Percentiles rank a stretch among this genome's conserved stretches.
These are phyloP conservation scores for Pelargonium fulgidum DNA, from an alignment of 441 rosid genomes.

Conservation along the genomic window DNA sequence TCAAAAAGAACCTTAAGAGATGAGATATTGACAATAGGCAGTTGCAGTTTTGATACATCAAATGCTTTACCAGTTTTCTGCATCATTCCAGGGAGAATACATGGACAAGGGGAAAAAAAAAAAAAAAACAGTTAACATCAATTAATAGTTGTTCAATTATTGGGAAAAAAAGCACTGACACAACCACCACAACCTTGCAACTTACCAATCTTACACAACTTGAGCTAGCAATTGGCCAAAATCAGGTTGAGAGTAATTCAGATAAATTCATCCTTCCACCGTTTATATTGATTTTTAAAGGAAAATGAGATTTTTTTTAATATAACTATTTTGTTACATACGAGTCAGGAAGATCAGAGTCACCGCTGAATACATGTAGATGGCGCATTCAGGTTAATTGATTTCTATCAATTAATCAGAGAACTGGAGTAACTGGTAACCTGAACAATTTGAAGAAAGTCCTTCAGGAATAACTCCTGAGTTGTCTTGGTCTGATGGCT, in stretches of 20 bases:
- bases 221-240: not conserved
- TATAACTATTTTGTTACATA: not conserved
- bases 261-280: not conserved
- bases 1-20: constrained; percentile 81
- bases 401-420: constrained; percentile 19
- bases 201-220: not conserved
- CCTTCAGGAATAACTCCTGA: constrained; percentile 79
- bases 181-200: constrained; percentile 3
- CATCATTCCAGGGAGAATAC: constrained; percentile 24
- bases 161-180: not conserved
- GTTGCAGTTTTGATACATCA: constrained; percentile 64
- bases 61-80: constrained; percentile 85
- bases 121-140: not conserved
- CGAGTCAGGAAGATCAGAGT: not conserved
- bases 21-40: constrained; percentile 70
- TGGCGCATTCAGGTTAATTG: constrained; percentile 6
- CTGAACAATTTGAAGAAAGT: constrained; percentile 83
- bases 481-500: constrained; percentile 81
- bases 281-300: not conserved
- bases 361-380: not conserved
- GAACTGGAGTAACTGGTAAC: constrained; percentile 23
- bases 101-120: constrained; percentile 4
- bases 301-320: not conserved
- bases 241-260: constrained; percentile 6
- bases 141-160: not conserved